Evolutionary conservation across 352 stramenopile genomes (phyloP), one percentile per base, ranked within the genome.

Genomic region (Pythium monospermum): DNA sequence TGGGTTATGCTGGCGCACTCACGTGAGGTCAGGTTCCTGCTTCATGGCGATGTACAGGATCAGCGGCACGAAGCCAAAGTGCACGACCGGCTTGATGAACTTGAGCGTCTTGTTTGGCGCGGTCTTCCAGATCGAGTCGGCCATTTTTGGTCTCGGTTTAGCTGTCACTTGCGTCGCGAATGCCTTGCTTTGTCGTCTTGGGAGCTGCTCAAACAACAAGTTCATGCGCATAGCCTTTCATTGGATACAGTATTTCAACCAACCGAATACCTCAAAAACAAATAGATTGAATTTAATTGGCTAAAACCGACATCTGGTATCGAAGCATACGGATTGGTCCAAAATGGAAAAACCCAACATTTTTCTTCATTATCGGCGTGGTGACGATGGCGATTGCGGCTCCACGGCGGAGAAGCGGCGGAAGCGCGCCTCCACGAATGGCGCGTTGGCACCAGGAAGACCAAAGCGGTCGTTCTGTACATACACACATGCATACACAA

Each of bases 21-120:
- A 90, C 81, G 76, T 83, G 56, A 90, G 70, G 31, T 81, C 59
- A 11, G 69, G 68, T 53, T 92, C 83, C 61, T 90, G 83, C 68
- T 83, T 82, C 40, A 94, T 53, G 30, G 77, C 83, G 40, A 94
- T 79, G 63, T 76, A 81, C 53, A 94, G 53, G 49, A 92, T 72
- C 22, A 94, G 72, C 54, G 83, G 83, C 43, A 94, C 66, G 56
- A 91, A 92, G 33, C 73, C 75, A 47, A 71, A 69, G 74, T 94
- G 82, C 60, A 90, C 83, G 53, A 92, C 75, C 19, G 83, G 81
- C 72, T 92, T 92, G 60, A 91, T 68, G 42, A 73, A 56, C 75
- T 91, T 91, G 49, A 94, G 70, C 40, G 76, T 67, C 71, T 74
- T 83, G 36, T 76, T 87, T 45, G 76, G 80, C 53, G 66, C 80